These are phyloP conservation scores for Aurifilum marmelostoma DNA, from an alignment of 2,329 filamentous ascomycete species.

Conservation along the genomic window DNA sequence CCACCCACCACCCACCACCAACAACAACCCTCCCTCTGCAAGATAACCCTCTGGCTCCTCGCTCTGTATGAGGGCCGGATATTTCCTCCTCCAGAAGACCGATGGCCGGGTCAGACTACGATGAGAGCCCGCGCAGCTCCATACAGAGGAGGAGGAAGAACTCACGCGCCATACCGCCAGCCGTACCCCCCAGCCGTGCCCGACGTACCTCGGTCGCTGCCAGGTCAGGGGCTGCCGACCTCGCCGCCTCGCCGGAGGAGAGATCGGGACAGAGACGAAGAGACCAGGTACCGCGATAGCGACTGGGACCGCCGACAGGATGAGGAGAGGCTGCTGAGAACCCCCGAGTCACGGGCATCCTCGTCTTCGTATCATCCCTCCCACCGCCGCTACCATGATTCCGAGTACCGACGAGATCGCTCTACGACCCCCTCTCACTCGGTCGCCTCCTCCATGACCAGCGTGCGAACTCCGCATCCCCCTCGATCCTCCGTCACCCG, in stretches of 20 bases:
- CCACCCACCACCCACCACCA: constrained; percentile 2
- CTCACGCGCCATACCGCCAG: constrained; percentile 31
- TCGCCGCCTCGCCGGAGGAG: constrained; percentile 36
- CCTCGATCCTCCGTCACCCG: constrained; percentile 36
- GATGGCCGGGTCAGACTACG: constrained; percentile 39
- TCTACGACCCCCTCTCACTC: constrained; percentile 32
- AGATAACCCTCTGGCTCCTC: background rate
- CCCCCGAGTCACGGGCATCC: constrained; percentile 28
- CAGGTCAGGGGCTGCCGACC: constrained; percentile 32
- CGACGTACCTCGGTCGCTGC: constrained; percentile 37
- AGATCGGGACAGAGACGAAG: constrained; percentile 1
- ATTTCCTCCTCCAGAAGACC: constrained; percentile 29
- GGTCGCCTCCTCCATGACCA: constrained; percentile 33
- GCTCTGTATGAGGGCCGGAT: background rate
- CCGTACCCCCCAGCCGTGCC: constrained; percentile 31
- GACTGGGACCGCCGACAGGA: constrained; percentile 20
- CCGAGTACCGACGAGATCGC: constrained; percentile 15
- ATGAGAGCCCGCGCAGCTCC: constrained; percentile 34
- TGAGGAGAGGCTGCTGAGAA: constrained; percentile 25
- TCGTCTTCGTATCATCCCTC: constrained; percentile 25
- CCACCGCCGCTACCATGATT: constrained; percentile 20
- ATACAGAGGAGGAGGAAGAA: constrained; percentile 33
- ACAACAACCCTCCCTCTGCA: background rate
- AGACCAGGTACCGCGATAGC: constrained; percentile 5
- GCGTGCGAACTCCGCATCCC: constrained; percentile 38